phyloP scores from a whole-genome alignment of 2,329 filamentous ascomycete species.

The Huntiella moniliformis region DNA sequence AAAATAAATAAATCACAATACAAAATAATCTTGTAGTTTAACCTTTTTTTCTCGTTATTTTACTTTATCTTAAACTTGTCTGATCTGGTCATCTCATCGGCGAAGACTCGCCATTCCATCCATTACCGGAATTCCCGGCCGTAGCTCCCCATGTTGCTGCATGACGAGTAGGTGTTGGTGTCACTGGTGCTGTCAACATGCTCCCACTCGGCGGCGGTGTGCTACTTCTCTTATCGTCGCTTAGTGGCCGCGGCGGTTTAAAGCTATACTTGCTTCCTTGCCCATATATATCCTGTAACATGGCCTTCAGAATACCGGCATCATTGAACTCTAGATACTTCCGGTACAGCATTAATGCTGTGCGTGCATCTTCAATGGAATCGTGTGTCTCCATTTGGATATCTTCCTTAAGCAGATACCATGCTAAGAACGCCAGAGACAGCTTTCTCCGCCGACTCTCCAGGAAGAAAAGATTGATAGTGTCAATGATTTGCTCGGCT shows the following conservation, averaged over 20 bases:
- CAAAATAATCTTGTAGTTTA: no score
- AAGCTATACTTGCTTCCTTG: constrained; percentile 30
- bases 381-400: constrained; percentile 90
- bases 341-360: constrained; percentile 69
- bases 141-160: not conserved
- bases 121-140: not conserved
- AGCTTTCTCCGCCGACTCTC: constrained; percentile 67
- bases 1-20: no score
- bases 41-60: no score
- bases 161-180: constrained; percentile 4
- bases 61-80: not conserved
- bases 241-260: constrained; percentile 26
- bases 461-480: constrained; percentile 78
- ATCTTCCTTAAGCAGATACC: constrained; percentile 77
- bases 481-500: constrained; percentile 78
- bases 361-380: constrained; percentile 84
- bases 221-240: constrained; percentile 5
- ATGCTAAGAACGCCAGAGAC: constrained; percentile 77
- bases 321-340: constrained; percentile 84
- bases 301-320: constrained; percentile 63
- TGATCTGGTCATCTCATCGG: constrained; percentile 1
- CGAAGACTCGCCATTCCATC: constrained; percentile 9
- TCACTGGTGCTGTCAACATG: constrained; percentile 2
- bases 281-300: constrained; percentile 71
- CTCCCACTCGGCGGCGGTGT: constrained; percentile 3